Percentiles rank a stretch among this genome's conserved stretches.
Evolutionary conservation across 2,329 filamentous ascomycete genomes (phyloP).

Genomic region (Fusarium proliferatum): DNA sequence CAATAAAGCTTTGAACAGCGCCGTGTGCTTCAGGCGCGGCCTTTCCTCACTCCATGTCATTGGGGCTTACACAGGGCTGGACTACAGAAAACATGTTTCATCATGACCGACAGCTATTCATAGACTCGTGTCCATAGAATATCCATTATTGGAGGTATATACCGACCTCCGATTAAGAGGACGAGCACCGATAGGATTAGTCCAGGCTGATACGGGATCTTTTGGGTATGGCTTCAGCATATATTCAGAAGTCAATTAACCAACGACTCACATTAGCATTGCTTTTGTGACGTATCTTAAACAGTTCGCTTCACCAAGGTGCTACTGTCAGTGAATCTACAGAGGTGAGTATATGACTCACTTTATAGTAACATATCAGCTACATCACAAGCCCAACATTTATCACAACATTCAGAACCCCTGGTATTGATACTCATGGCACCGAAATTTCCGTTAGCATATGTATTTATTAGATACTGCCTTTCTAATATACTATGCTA

Average conservation of each 20-base stretch:
- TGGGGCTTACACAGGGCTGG: neutral
- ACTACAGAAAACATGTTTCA: neutral
- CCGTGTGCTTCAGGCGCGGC: neutral
- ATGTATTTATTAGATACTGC: neutral
- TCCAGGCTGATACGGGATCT: too few species aligned
- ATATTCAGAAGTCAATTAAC: too few species aligned
- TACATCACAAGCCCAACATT: neutral
- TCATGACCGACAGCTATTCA: neutral
- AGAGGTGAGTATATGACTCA: neutral
- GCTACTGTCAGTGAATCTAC: too few species aligned
- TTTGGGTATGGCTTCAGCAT: too few species aligned
- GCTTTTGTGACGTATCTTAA: too few species aligned
- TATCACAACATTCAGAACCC: rapidly evolving
- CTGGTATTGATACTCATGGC: rapidly evolving
- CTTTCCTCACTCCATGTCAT: neutral
- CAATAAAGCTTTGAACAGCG: rapidly evolving
- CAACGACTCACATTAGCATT: too few species aligned
- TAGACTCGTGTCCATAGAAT: neutral
- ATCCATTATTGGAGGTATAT: too few species aligned
- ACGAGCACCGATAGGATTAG: too few species aligned
- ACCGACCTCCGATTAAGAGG: too few species aligned
- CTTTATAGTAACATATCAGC: neutral
- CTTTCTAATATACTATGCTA: neutral
- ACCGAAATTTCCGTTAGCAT: rapidly evolving
- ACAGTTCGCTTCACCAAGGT: too few species aligned